Evolutionary conservation across 1,284 basidiomycete species (phyloP), one percentile per base, ranked within the genome.

Genomic region (Ceratobasidium sp.): DNA sequence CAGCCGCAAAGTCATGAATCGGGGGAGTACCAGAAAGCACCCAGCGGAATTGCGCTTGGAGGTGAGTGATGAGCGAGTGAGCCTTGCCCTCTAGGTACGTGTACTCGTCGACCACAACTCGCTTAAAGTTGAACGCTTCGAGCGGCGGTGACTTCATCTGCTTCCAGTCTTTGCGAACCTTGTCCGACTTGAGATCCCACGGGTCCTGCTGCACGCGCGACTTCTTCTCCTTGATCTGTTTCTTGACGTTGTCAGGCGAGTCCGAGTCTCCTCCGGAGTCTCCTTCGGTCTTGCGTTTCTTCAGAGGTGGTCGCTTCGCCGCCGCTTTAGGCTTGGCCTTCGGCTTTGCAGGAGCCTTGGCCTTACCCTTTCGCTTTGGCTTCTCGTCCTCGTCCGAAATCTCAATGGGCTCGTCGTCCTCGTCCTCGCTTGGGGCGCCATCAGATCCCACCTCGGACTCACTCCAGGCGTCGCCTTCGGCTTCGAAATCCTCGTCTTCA

Each of bases 21-120:
- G 97, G 97, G 1, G 97, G 97, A 23, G 97, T 98, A 51, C 97
- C 97, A 0, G 97, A 98, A n/a, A 98, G 89, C 3, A 98, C 95
- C 97, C 97, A 98, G 77, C 92, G 93, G 80, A 94, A 90, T 78
- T 93, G 92, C 0, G 95, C 93, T 33, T 92, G 90, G 33, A 97
- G 85, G 55, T 90, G 90, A 2, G 95, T 95, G 42, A 97, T 89
- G 81, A 97, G 89, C 0, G 94, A 89, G 77, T 95, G 92, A 9
- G 92, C 89, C 82, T 94, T 92, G 73, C 94, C 95, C 51, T 94
- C 92, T 18, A 97, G 89, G 84, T 98, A 98, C 0, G 97, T 97
- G 85, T 97, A 98, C 84, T 98, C 97, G 86, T 98, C 97, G 64
- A 98, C 92, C 70, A 98, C 93, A 67, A 95, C 90, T 2, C 97